These are phyloP conservation scores for Epichloe amarillans DNA, from an alignment of 2,329 filamentous ascomycete species.

Conservation along the genomic window DNA sequence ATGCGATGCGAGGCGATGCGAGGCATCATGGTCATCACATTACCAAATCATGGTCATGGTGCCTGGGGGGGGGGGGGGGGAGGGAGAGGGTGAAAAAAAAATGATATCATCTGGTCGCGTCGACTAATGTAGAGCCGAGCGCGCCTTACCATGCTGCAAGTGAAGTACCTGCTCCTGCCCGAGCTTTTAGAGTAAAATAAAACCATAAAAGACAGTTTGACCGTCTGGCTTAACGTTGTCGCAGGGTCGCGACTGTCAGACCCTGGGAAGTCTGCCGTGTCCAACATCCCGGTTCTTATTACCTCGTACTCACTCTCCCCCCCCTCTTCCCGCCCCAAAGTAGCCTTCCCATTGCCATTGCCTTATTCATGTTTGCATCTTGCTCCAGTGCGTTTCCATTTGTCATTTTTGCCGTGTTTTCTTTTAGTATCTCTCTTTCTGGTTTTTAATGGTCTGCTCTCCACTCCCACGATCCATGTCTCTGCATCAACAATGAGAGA, in stretches of 20 bases:
- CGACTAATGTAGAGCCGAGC: background rate
- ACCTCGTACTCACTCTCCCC: background rate
- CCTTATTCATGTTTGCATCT: background rate
- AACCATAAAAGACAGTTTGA: too few relatives aligned
- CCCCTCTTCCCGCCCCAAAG: background rate
- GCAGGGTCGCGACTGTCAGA: background rate
- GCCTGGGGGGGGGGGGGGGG: too few relatives aligned
- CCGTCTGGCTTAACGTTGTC: background rate
- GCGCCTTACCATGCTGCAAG: background rate
- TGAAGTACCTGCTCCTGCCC: background rate
- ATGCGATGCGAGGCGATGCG: background rate
- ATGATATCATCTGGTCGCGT: background rate
- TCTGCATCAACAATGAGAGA: conserved; percentile 1
- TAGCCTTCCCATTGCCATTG: background rate
- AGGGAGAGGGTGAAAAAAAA: too few relatives aligned
- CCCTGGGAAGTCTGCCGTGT: background rate
- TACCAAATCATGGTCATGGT: too few relatives aligned
- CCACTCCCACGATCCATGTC: background rate
- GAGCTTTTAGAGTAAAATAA: background rate
- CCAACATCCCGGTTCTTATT: background rate
- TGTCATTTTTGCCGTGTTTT: background rate
- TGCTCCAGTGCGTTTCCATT: background rate
- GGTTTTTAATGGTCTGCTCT: background rate
- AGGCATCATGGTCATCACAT: too few relatives aligned
- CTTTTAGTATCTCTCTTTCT: background rate